phyloP scores from a whole-genome alignment of 202 grass and related monocot genomes.

The Eragrostis tef region DNA sequence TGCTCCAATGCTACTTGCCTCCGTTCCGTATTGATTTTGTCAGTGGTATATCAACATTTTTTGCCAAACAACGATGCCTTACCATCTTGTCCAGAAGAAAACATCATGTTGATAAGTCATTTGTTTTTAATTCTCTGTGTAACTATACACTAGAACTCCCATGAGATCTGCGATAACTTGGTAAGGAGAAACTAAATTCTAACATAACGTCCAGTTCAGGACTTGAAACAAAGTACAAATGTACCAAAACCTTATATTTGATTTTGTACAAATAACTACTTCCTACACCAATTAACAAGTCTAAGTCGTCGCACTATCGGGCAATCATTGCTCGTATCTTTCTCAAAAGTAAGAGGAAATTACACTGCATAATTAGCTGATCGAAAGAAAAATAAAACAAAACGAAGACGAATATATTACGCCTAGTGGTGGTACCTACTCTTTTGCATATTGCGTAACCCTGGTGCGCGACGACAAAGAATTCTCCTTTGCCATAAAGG shows the following conservation, averaged over 20 bases:
- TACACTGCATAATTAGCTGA: conserved; percentile 37
- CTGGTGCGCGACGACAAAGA: conserved; percentile 71
- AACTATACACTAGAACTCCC: not conserved
- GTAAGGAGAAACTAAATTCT: not conserved
- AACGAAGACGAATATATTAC: conserved; percentile 36
- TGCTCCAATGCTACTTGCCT: conserved; percentile 13
- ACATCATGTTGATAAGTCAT: not conserved
- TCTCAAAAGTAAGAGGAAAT: conserved; percentile 46
- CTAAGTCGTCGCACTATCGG: conserved; percentile 30
- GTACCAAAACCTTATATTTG: not conserved
- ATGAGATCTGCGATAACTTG: not conserved
- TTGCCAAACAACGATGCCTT: conserved; percentile 2
- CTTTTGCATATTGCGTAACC: conserved; percentile 57
- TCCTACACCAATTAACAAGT: not conserved
- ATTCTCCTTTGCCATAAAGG: conserved; percentile 63
- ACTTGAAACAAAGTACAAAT: not conserved
- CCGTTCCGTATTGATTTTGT: conserved; percentile 29
- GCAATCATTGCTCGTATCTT: conserved; percentile 55
- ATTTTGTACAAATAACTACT: not conserved
- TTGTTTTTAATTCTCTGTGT: not conserved
- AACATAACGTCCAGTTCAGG: not conserved
- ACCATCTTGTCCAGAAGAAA: conserved; percentile 12
- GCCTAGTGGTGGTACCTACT: conserved; percentile 45
- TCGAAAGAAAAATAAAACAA: conserved; percentile 40
- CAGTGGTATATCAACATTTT: conserved; percentile 14